phyloP scores from a whole-genome alignment of 1,139 yeast species.

The Pichia sp. region DNA sequence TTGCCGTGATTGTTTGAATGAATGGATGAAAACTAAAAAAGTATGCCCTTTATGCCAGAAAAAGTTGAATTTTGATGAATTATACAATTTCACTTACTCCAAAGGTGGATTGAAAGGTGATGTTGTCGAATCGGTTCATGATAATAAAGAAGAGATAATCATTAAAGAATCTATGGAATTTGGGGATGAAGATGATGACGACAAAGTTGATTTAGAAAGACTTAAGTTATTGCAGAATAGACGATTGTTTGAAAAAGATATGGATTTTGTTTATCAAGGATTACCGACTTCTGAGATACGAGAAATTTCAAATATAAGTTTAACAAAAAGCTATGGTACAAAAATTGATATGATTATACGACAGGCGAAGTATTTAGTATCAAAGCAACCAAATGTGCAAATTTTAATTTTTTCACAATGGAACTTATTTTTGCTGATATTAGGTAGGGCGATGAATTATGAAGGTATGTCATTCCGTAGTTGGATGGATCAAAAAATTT shows the following conservation, averaged over 20 bases:
- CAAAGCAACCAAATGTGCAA: slow-evolving; percentile 59
- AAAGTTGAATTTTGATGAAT: slow-evolving; percentile 36
- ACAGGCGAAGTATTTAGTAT: slow-evolving; percentile 58
- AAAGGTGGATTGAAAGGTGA: slow-evolving; percentile 42
- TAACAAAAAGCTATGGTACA: slow-evolving; percentile 52
- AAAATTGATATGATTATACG: slow-evolving; percentile 79
- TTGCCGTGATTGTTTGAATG: slow-evolving; percentile 68
- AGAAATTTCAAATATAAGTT: slow-evolving; percentile 41
- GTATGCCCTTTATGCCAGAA: slow-evolving; percentile 79
- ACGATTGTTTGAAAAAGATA: slow-evolving; percentile 24
- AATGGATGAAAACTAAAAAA: slow-evolving; percentile 52
- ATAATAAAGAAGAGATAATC: slow-evolving; percentile 2
- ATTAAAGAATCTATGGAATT: neutral
- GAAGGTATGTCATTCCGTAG: slow-evolving; percentile 48
- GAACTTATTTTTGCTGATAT: slow-evolving; percentile 62
- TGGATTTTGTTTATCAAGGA: slow-evolving; percentile 45
- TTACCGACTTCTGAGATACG: slow-evolving; percentile 37
- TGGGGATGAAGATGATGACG: neutral
- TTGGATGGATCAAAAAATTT: slow-evolving; percentile 15
- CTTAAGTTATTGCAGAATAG: slow-evolving; percentile 16
- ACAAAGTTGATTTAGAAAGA: slow-evolving; percentile 8
- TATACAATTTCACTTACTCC: slow-evolving; percentile 54
- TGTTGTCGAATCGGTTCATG: slow-evolving; percentile 30
- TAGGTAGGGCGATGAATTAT: slow-evolving; percentile 60
- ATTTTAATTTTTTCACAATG: slow-evolving; percentile 86